Percentiles rank a stretch among this genome's conserved stretches.
Conservation (phyloP, 495 filamentous ascomycete species). For the Podospora sp. region DNA sequence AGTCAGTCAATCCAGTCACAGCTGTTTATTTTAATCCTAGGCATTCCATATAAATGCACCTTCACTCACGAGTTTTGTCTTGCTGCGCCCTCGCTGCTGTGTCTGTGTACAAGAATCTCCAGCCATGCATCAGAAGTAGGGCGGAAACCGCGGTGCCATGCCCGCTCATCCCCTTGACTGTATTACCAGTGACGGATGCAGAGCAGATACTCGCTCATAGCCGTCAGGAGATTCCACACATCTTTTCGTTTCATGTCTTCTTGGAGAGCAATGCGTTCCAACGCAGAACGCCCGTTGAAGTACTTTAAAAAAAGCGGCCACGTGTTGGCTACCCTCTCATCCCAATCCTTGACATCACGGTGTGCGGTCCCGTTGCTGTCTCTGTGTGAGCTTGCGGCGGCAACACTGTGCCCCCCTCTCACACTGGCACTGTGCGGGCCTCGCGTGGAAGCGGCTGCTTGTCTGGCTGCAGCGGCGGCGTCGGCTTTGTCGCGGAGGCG, state of each 20-base stretch:
- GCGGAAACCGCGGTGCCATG: background rate
- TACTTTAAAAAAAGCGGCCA: conserved; percentile 69
- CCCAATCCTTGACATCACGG: conserved; percentile 34
- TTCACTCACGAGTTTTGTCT: background rate
- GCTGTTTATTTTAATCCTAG: background rate
- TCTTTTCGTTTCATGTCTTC: conserved; percentile 86
- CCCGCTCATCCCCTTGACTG: background rate
- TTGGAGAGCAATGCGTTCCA: conserved; percentile 81
- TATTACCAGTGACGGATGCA: conserved; percentile 60
- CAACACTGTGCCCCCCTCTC: no score
- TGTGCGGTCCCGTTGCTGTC: background rate
- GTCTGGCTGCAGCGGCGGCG: background rate
- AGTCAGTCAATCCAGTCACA: background rate
- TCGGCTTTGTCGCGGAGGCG: conserved; percentile 48
- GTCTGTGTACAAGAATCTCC: no score
- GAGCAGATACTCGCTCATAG: conserved; percentile 61
- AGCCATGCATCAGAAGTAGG: no score
- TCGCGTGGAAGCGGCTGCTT: background rate
- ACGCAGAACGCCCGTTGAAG: conserved; percentile 81
- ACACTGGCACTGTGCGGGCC: background rate
- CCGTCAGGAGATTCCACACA: conserved; percentile 67
- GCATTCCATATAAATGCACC: background rate
- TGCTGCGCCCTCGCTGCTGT: no score
- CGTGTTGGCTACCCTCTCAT: conserved; percentile 48
- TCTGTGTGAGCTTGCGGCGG: background rate